Percentiles rank a stretch among this genome's conserved stretches.
Evolutionary conservation across 148 eudicot species (phyloP).

Genomic region (Spergularia bocconei): DNA sequence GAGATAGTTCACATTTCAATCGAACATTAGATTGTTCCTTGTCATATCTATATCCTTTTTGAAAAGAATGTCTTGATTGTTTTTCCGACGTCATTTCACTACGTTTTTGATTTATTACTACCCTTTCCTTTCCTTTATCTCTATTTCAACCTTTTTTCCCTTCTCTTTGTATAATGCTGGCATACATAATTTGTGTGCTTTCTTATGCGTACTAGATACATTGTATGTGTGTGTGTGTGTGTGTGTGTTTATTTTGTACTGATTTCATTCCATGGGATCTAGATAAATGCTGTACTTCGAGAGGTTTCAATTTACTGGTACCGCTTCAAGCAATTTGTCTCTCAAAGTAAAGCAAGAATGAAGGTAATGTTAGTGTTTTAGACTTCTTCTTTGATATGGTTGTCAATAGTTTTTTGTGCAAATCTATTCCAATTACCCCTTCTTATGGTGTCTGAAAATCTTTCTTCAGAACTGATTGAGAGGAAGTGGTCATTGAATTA

Average conservation of each 20-base stretch:
- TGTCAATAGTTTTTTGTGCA: background rate
- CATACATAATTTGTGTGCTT: background rate
- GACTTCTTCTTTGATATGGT: slow-evolving; percentile 5
- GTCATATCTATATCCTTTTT: too few relatives aligned
- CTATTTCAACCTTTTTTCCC: background rate
- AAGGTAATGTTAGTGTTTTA: slow-evolving; percentile 53
- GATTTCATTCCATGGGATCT: slow-evolving; percentile 25
- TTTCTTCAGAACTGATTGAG: slow-evolving; percentile 70
- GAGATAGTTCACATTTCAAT: slow-evolving; percentile 5
- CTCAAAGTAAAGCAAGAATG: slow-evolving; percentile 97
- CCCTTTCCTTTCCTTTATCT: too few relatives aligned
- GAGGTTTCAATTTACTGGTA: slow-evolving; percentile 88
- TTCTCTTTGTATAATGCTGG: slow-evolving; percentile 3
- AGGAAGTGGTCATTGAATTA: slow-evolving; percentile 96
- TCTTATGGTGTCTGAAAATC: background rate
- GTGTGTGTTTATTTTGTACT: background rate
- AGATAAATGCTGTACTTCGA: slow-evolving; percentile 78
- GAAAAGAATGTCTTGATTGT: background rate
- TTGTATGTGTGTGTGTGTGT: background rate
- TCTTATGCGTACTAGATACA: background rate
- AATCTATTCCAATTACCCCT: background rate
- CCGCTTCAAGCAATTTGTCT: slow-evolving; percentile 97
- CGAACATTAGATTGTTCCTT: background rate
- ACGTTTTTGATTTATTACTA: too few relatives aligned
- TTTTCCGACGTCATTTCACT: background rate